These are phyloP conservation scores for Tuber indicum DNA, from an alignment of 495 filamentous ascomycete species.

Conservation along the genomic window DNA sequence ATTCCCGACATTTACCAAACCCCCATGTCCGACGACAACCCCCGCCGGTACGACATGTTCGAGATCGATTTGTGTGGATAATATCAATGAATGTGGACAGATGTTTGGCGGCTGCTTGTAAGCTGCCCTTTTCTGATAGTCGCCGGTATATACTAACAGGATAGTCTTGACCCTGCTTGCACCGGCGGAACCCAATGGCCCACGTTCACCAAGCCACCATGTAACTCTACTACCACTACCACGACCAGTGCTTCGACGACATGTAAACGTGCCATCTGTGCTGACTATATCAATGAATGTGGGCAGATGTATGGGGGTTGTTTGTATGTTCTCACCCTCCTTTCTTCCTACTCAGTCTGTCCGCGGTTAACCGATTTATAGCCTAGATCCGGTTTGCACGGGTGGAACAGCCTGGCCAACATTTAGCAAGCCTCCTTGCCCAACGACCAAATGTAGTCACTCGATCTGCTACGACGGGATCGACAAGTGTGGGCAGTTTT, in stretches of 20 bases:
- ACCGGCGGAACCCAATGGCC: conserved; percentile 23
- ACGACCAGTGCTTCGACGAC: conserved; percentile 4
- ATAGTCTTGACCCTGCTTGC: conserved; percentile 23
- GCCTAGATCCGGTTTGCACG: conserved; percentile 23
- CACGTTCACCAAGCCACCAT: conserved; percentile 14
- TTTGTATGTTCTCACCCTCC: conserved; percentile 8
- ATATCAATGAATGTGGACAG: conserved; percentile 29
- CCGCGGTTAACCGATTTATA: conserved; percentile 4
- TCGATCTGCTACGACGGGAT: conserved; percentile 15
- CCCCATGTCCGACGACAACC: conserved; percentile 13
- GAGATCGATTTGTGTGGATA: conserved; percentile 22
- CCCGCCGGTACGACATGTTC: conserved; percentile 10
- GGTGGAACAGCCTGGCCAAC: conserved; percentile 24
- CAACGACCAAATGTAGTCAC: background rate
- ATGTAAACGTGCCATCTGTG: conserved; percentile 13
- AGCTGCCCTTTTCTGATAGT: background rate
- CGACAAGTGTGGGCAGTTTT: conserved; percentile 27
- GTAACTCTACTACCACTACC: conserved; percentile 9
- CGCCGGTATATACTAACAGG: background rate
- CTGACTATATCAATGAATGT: conserved; percentile 18
- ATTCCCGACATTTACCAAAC: conserved; percentile 22
- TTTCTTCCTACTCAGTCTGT: too few species aligned
- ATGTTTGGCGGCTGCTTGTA: conserved; percentile 30
- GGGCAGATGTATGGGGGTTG: conserved; percentile 19
- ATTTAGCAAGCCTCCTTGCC: conserved; percentile 22